Evolutionary conservation across 78 protist genomes (phyloP).

Genomic region (Dictyostelium brefeldianum): DNA sequence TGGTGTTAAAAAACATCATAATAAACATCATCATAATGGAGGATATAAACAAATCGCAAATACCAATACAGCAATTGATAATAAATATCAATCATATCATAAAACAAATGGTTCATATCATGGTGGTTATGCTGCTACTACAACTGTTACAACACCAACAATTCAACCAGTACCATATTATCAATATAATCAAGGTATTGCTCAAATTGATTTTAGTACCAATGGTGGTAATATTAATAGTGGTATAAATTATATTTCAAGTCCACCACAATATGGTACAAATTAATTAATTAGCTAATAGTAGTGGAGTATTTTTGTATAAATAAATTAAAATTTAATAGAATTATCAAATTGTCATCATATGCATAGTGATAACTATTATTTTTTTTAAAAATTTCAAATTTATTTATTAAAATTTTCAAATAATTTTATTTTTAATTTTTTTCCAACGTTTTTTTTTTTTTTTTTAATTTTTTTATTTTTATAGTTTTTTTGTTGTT

Average conservation of each 20-base stretch:
- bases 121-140: background rate
- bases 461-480: too few relatives aligned
- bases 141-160: background rate
- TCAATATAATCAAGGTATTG: conserved; percentile 56
- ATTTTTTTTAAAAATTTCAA: too few relatives aligned
- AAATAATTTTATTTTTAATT: background rate
- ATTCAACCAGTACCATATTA: background rate
- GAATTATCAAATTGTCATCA: background rate
- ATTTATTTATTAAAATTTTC: background rate
- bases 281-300: too few relatives aligned
- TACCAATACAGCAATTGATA: background rate
- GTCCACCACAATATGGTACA: conserved; percentile 1
- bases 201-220: conserved; percentile 6
- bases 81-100: background rate
- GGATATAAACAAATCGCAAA: background rate
- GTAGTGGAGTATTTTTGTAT: too few relatives aligned
- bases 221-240: background rate
- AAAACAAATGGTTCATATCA: background rate
- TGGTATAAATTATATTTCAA: background rate
- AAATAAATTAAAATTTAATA: too few relatives aligned
- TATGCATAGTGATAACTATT: too few relatives aligned
- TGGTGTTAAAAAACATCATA: too few relatives aligned
- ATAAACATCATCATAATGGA: background rate
- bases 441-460: too few relatives aligned
- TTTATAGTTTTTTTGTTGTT: too few relatives aligned